Base-by-base conservation (phyloP, 176 grass and related monocot species). In the Ananas comosus region DNA sequence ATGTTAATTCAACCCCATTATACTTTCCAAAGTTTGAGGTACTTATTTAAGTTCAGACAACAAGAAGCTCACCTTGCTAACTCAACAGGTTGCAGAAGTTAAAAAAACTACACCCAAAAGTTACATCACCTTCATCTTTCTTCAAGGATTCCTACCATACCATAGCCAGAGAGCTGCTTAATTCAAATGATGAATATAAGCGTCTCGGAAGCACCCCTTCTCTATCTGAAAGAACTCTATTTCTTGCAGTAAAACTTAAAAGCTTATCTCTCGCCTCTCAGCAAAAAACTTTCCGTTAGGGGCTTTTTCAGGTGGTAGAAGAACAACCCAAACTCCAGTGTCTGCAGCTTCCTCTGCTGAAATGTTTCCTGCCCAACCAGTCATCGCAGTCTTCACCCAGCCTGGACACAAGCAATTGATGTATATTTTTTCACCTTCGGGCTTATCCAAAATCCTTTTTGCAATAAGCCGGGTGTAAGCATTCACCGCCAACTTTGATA, bases 331-430 rank as follows among this genome's bases (percentile, higher is more conserved):
- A 11, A 99, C 85, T 29, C 82, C 87, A 66, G 87, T 93, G 61
- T 99, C 87, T 50, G 94, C 84, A 70, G 86, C 94, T 85, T 83
- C 89, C 71, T 91, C 94, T 0, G 87, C 77, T 29, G 84, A 85
- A 74, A 80, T 74, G 61, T 93, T 99, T 70, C 94, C 94, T 88
- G 82, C 94, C 94, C 89, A 99, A 29, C 67, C 65, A 85, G 94
- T 99, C 89, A 99, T 99, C 67, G 80, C 84, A 47, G 94, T 99
- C 67, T 82, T 99, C 47, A 99, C 94, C 87, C 87, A 99, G 5
- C 94, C 94, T n/a, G 87, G 94, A 49, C 89, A 99, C 67, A 93
- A 93, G 67, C 94, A 93, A 50, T 99, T 99, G 13, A 91, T 75
- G 81, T 80, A 91, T 49, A 99, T 89, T 68, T 87, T 93, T 63